Conservation (phyloP, 192 early-diverging fungal species). For the Cladochytrium replicatum region DNA sequence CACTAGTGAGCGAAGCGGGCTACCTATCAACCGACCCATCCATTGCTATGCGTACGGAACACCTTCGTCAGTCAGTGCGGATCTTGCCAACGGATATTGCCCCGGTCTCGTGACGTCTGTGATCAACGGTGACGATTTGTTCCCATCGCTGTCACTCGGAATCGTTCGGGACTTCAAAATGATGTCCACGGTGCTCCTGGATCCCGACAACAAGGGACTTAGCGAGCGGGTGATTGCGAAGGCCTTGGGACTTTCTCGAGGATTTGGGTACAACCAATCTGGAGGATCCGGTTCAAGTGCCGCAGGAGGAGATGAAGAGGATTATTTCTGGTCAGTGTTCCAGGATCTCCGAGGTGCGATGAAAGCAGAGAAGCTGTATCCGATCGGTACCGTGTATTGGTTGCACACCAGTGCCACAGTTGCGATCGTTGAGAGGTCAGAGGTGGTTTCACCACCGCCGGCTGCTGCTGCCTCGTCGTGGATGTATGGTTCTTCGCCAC, state of each 20-base stretch:
- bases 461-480: neutral
- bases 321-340: constrained; percentile 77
- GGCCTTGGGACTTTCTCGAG: constrained; percentile 22
- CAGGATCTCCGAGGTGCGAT: constrained; percentile 71
- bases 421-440: constrained; percentile 1
- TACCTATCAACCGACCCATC: constrained; percentile 65
- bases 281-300: constrained; percentile 1
- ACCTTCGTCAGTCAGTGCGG: constrained; percentile 62
- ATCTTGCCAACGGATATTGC: constrained; percentile 54
- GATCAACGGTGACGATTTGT: constrained; percentile 71
- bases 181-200: constrained; percentile 38
- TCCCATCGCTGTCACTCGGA: constrained; percentile 69
- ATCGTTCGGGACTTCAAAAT: constrained; percentile 70
- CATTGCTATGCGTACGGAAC: constrained; percentile 80
- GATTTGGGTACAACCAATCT: constrained; percentile 1
- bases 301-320: constrained; percentile 53
- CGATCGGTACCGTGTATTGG: constrained; percentile 61
- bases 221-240: constrained; percentile 35
- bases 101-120: constrained; percentile 70
- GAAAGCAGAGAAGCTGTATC: constrained; percentile 72
- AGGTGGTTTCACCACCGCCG: neutral
- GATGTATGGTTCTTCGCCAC: neutral
- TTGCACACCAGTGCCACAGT: constrained; percentile 31
- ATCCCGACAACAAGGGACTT: constrained; percentile 28
- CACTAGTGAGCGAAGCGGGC: constrained; percentile 14